A percentile compares a stretch with the other conserved stretches of the same genome.
phyloP scores from a whole-genome alignment of 2,329 filamentous ascomycete genomes.

The Albophoma yamanashiensis region DNA sequence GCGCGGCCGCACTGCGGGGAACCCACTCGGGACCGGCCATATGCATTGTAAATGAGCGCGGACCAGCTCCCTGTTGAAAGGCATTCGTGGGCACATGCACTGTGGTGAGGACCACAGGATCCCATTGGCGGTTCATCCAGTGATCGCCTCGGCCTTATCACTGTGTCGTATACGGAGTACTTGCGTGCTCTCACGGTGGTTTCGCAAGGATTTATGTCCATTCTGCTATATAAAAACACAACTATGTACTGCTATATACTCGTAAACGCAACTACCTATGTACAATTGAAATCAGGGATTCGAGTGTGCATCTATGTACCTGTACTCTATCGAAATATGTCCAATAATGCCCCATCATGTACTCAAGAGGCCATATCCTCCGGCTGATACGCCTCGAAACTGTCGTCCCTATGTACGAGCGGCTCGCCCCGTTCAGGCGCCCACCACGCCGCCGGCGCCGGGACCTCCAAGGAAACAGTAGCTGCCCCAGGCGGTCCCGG shows the following conservation, averaged over 20 bases:
- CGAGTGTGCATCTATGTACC: neutral
- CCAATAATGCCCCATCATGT: too few species aligned
- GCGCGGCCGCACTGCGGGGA: neutral
- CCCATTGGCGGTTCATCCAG: neutral
- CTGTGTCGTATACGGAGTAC: neutral
- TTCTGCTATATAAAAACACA: neutral
- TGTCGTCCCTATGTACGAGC: too few species aligned
- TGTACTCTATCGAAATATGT: too few species aligned
- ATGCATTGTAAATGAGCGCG: neutral
- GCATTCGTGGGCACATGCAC: neutral
- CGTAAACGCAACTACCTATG: too few species aligned
- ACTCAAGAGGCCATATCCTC: neutral
- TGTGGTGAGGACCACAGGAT: neutral
- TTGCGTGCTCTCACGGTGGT: neutral
- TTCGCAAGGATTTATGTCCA: neutral
- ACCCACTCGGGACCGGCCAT: neutral
- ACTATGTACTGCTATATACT: too few species aligned
- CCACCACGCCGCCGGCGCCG: slow-evolving; percentile 9
- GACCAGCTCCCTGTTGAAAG: too few species aligned
- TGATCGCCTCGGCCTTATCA: neutral
- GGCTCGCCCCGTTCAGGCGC: slow-evolving; percentile 4
- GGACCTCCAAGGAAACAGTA: slow-evolving; percentile 9
- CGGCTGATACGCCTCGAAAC: too few species aligned
- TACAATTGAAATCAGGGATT: neutral
- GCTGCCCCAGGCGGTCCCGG: slow-evolving; percentile 7